These are phyloP conservation scores for Venturia carpophila DNA, from an alignment of 2,329 filamentous ascomycete genomes.

Conservation along the genomic window DNA sequence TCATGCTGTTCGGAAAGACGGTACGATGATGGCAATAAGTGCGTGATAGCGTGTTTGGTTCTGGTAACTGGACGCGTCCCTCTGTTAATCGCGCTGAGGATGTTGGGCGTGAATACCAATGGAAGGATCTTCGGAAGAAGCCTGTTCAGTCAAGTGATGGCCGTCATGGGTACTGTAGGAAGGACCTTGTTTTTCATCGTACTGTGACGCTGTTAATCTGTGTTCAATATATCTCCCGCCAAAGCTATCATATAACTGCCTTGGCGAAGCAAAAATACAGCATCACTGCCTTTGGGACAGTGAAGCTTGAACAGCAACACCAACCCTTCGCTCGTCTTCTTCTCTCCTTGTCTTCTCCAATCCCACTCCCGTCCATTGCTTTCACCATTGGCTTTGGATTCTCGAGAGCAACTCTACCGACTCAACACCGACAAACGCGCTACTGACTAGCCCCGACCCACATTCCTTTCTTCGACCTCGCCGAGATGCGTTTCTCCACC, in stretches of 20 bases:
- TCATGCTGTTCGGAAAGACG: no score
- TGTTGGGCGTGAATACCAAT: no score
- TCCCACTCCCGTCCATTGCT: background rate
- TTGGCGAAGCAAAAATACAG: background rate
- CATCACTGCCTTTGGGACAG: background rate
- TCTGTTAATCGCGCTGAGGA: no score
- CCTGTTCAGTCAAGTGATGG: background rate
- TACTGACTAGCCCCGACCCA: background rate
- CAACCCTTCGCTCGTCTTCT: background rate
- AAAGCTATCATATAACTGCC: background rate
- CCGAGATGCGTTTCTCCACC: slow-evolving; percentile 31
- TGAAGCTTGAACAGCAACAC: background rate
- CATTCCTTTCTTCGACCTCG: background rate
- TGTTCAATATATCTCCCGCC: background rate
- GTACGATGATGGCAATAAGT: no score
- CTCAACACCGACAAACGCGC: background rate
- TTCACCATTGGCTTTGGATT: background rate
- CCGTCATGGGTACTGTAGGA: background rate
- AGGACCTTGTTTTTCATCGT: background rate
- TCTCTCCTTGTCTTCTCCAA: background rate
- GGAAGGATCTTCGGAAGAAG: no score
- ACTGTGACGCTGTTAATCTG: background rate
- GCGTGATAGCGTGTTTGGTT: no score
- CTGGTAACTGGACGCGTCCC: no score
- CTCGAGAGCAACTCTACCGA: background rate